Percentiles rank a stretch among this genome's conserved stretches.
phyloP scores from a whole-genome alignment of 73 alveolate species.

The Tetrahymena elliotti region DNA sequence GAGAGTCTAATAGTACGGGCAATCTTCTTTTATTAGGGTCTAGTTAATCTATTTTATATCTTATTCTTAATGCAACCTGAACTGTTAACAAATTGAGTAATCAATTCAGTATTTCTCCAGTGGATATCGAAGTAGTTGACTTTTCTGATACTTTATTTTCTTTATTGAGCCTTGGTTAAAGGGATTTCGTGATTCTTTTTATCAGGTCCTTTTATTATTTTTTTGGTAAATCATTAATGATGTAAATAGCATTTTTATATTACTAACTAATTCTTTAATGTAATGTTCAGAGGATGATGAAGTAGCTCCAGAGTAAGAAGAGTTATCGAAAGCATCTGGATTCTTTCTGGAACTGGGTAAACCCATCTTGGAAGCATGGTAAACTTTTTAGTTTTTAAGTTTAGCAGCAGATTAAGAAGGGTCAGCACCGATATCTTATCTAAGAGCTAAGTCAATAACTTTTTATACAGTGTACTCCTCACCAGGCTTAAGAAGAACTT shows the following conservation, averaged over 20 bases:
- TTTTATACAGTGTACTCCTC: conserved; percentile 57
- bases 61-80: conserved; percentile 53
- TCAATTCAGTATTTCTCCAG: conserved; percentile 67
- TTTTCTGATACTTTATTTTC: conserved; percentile 51
- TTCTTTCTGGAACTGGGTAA: not conserved
- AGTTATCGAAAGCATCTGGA: conserved; percentile 36
- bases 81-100: conserved; percentile 52
- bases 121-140: conserved; percentile 49
- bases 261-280: conserved; percentile 44
- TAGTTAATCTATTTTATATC: conserved; percentile 45
- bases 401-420: conserved; percentile 25
- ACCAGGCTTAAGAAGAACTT: conserved; percentile 54
- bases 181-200: conserved; percentile 5
- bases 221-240: not conserved
- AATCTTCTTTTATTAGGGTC: conserved; percentile 37
- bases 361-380: conserved; percentile 3
- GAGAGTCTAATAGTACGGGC: conserved; percentile 40
- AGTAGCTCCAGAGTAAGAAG: conserved; percentile 31
- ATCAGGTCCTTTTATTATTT: not conserved
- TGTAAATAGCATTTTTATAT: not conserved
- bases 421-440: conserved; percentile 64
- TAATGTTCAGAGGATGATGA: conserved; percentile 22
- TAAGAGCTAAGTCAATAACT: conserved; percentile 66
- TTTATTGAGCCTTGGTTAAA: not conserved
- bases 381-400: not conserved